Evolutionary conservation across 2,329 filamentous ascomycete species (phyloP), one percentile per base, ranked within the genome.

Genomic region (Periconia macrospinosa): DNA sequence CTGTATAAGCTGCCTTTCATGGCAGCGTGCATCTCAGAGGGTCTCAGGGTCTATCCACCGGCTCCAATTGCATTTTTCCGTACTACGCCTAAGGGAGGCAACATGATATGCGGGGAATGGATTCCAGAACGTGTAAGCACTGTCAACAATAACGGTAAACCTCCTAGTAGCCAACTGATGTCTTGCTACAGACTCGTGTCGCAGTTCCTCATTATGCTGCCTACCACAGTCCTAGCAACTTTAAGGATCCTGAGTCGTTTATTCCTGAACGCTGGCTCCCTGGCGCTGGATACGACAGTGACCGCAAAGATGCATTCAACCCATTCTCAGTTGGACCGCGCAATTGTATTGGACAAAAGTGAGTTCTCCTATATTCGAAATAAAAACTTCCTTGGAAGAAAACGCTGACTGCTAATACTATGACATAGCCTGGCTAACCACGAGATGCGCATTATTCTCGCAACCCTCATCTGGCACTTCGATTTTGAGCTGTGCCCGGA

Each of bases 21-120:
- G 8, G 60, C 70, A 40, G 78, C 77, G 1, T 75, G 75, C 40
- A 58, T 79, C 5, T 69, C 77, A 44, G 79, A 81, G 64, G 73
- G 67, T 1, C 60, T 81, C 3, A 63, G 79, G 2, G 65, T 77
- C 9, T 77, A 76, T 58, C 78, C 78, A 6, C 77, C 78, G 0
- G 69, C 78, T 1, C 66, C 76, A 1, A 57, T 61, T 11, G 70
- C 71, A 2, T 52, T 73, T 11, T 61, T 68, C 8, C 66, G 75
- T 7, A 47, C 57, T 1, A 60, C 61, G 0, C 67, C 69, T 9
- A 45, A 54, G 7, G 63, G 58, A 6, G 71, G 66, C 11, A 73
- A 54, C 2, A 45, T 17, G 15, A 35, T 69, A 35, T 61, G 67
- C 43, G 74, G 71, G 1, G 11, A 62, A 5, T 68, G 55, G 52